Evolutionary conservation across 441 rosid genomes (phyloP), one percentile per base, ranked within the genome.

Genomic region (Bocquillonia castaneifolia): DNA sequence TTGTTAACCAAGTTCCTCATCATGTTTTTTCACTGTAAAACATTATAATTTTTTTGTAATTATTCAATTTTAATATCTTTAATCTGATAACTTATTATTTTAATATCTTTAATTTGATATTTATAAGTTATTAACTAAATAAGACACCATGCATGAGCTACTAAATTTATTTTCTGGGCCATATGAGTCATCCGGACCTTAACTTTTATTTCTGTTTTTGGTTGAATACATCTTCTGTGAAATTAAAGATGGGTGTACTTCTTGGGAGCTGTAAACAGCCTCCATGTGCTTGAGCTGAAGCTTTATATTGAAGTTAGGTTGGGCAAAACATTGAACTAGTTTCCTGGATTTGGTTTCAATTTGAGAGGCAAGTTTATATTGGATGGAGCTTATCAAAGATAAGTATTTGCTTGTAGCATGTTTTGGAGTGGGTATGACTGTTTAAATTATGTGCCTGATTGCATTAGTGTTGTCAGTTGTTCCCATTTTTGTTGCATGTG

Each of bases 291-390:
- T n/a, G 7, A 17, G 42, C 10, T 6, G 12, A 18, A 18, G 61
- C 6, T n/a, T 32, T 57, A 32, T n/a, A 31, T 23, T 8, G 25
- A 31, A n/a, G 39, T 56, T 48, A 6, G 40, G 7, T 31, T 17
- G 7, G 39, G 13, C 34, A 29, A 25, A 25, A 15, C 32, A 15
- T 31, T n/a, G 40, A 56, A 56, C 3, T 18, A 6, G 26, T 57
- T 57, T 57, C 40, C 60, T 57, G 61, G 42, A 3, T 57, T n/a
- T 25, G 31, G 14, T 57, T 57, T 22, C 60, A 56, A 5, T 31
- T 29, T 29, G 25, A 34, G 6, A 10, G 40, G 25, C 3, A n/a
- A 17, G 31, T 15, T 18, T 57, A 22, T 18, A 17, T 57, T 15
- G 18, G 32, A 22, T n/a, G 25, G 8, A 6, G 13, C 10, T 57